Conservation (phyloP, 345 rosid species). For the Raphanus raphanistrum region DNA sequence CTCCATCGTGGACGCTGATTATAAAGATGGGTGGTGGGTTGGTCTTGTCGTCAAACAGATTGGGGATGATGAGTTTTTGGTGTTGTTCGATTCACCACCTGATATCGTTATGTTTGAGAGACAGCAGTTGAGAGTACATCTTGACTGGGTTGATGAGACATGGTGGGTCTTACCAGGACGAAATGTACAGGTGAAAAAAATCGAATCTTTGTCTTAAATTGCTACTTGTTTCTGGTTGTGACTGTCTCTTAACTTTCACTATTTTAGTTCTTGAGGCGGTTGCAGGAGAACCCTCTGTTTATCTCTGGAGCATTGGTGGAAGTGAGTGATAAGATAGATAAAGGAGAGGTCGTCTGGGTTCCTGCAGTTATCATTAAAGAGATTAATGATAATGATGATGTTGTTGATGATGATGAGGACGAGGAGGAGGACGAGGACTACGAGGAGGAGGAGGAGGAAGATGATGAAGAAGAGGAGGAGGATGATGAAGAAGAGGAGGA, state of each 20-base stretch:
- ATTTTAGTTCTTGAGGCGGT: conserved; percentile 4
- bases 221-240: not conserved
- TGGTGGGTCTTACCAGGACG: conserved; percentile 42
- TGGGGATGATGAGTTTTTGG: conserved; percentile 33
- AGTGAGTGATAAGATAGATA: conserved; percentile 1
- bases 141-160: conserved; percentile 46
- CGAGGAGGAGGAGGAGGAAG: too few species aligned
- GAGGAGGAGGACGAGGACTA: not conserved
- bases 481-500: too few species aligned
- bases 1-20: conserved; percentile 45
- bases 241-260: not conserved
- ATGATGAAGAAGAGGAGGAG: too few species aligned
- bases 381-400: conserved; percentile 23
- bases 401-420: not conserved
- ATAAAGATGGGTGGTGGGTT: conserved; percentile 50
- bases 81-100: conserved; percentile 52
- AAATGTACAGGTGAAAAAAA: conserved; percentile 22
- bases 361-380: conserved; percentile 42
- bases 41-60: conserved; percentile 51
- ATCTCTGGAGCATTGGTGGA: conserved; percentile 22
- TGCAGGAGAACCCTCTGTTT: conserved; percentile 5
- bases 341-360: not conserved
- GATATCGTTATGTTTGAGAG: conserved; percentile 47
- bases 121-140: conserved; percentile 44
- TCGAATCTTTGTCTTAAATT: not conserved